phyloP scores from a whole-genome alignment of 176 grass and related monocot species.

The Pontederia crassipes region DNA sequence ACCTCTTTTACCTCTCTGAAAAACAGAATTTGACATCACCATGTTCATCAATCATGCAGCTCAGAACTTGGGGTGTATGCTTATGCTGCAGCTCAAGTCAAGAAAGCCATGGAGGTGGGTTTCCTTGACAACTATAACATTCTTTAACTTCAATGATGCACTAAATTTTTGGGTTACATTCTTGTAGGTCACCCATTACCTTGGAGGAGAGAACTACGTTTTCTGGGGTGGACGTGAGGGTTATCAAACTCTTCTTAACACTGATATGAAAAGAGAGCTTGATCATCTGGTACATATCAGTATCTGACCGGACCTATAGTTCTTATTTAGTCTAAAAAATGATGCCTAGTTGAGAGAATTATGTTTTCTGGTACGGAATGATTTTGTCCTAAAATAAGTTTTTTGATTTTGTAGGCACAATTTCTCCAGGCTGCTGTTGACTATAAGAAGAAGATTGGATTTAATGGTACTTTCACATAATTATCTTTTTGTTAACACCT shows the following conservation, averaged over 20 bases:
- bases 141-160: constrained; percentile 3
- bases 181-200: constrained; percentile 74
- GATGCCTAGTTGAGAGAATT: too few species aligned
- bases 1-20: too few species aligned
- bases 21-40: too few species aligned
- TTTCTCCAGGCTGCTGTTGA: constrained; percentile 88
- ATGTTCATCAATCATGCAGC: not conserved
- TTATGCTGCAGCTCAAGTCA: constrained; percentile 96
- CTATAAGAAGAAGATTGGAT: constrained; percentile 93
- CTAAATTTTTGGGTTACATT: constrained; percentile 16
- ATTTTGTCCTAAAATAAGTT: not conserved
- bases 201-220: constrained; percentile 94
- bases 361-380: too few species aligned
- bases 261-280: constrained; percentile 91
- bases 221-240: constrained; percentile 96
- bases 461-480: constrained; percentile 36
- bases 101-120: constrained; percentile 85
- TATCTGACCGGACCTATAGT: too few species aligned
- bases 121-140: not conserved
- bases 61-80: constrained; percentile 53
- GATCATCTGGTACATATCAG: constrained; percentile 61
- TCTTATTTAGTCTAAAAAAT: too few species aligned
- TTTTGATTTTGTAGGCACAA: constrained; percentile 42
- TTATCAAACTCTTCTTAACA: constrained; percentile 94
- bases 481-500: too few species aligned